Evolutionary conservation across 805 yeast genomes (phyloP).

Genomic region (Candida ortonii): DNA sequence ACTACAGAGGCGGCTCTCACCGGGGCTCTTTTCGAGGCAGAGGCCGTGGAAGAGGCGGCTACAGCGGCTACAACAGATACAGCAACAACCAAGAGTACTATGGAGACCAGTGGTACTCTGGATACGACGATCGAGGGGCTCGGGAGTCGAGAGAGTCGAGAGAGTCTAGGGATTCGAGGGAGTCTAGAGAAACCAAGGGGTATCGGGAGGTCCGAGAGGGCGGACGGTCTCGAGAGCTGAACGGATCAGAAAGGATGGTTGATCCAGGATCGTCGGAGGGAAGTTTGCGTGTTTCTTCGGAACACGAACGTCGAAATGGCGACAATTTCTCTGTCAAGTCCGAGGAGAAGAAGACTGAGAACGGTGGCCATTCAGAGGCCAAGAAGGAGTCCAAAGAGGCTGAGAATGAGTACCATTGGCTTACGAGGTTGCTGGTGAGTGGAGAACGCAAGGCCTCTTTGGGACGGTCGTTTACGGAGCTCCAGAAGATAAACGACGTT

Average conservation of each 20-base stretch:
- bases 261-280: too few species aligned
- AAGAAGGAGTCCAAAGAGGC: slow-evolving; percentile 4
- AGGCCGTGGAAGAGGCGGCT: slow-evolving; percentile 10
- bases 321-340: not conserved
- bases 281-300: too few species aligned
- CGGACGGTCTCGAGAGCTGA: too few species aligned
- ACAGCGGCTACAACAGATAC: slow-evolving; percentile 5
- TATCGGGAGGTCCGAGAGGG: too few species aligned
- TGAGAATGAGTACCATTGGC: slow-evolving; percentile 30
- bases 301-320: not conserved
- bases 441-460: slow-evolving; percentile 21
- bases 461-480: slow-evolving; percentile 20
- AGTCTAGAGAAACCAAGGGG: too few species aligned
- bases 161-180: too few species aligned
- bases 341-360: not conserved
- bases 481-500: slow-evolving; percentile 22
- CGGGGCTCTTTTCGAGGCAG: slow-evolving; percentile 13
- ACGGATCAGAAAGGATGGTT: too few species aligned
- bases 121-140: slow-evolving; percentile 2
- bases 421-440: slow-evolving; percentile 22
- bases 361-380: slow-evolving; percentile 1
- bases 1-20: slow-evolving; percentile 6
- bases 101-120: slow-evolving; percentile 5
- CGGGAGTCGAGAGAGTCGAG: too few species aligned
- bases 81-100: slow-evolving; percentile 6